phyloP scores from a whole-genome alignment of 176 grass and related monocot species.

The Aechmea fasciata region DNA sequence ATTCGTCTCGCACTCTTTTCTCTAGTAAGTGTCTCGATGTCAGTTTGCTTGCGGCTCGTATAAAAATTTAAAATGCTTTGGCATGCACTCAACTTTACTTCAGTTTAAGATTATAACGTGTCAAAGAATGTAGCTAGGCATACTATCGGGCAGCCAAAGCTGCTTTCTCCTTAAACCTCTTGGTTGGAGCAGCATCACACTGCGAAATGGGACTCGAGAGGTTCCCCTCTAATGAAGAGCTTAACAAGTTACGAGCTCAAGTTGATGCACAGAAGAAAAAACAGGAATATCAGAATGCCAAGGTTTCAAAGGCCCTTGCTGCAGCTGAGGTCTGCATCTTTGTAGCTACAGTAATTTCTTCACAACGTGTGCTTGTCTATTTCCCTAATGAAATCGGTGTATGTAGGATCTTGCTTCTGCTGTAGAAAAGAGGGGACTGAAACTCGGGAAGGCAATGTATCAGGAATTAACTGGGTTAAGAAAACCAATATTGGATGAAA shows the following conservation, averaged over 20 bases:
- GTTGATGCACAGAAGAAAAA: conserved; percentile 38
- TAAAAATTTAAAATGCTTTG: neutral
- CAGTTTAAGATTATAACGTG: neutral
- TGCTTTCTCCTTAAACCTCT: conserved; percentile 50
- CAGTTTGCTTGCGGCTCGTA: neutral
- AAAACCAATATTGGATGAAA: conserved; percentile 58
- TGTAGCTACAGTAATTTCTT: neutral
- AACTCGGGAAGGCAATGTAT: conserved; percentile 49
- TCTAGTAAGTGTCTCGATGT: neutral
- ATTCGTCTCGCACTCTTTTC: neutral
- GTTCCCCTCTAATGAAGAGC: conserved; percentile 55
- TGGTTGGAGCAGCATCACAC: conserved; percentile 49
- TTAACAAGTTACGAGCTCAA: conserved; percentile 58
- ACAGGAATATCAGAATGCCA: conserved; percentile 40
- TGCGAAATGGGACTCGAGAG: conserved; percentile 58
- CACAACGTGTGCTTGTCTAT: neutral
- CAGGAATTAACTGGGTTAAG: conserved; percentile 61
- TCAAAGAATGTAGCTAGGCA: conserved; percentile 44
- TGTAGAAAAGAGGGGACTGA: conserved; percentile 63
- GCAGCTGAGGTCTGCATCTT: conserved; percentile 47
- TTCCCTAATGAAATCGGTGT: neutral
- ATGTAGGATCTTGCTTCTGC: conserved; percentile 47
- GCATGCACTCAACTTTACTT: neutral
- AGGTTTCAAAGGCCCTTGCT: conserved; percentile 38
- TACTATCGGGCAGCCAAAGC: conserved; percentile 82